These are phyloP conservation scores for Penicillium hordei DNA, from an alignment of 2,329 filamentous ascomycete species.

Conservation along the genomic window DNA sequence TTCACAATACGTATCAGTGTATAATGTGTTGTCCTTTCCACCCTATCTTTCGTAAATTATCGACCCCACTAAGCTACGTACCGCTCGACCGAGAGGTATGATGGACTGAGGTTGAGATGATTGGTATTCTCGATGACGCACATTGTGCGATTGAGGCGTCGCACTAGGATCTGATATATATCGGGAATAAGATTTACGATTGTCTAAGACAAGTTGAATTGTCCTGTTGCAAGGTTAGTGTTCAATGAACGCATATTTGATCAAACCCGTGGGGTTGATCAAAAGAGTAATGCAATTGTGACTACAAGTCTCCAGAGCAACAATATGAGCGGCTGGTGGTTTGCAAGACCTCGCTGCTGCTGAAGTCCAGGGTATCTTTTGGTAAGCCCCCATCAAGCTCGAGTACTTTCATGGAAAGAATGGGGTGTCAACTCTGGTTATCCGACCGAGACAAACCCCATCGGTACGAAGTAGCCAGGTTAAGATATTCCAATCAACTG, in stretches of 20 bases:
- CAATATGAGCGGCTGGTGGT: constrained; percentile 14
- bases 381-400: constrained; percentile 8
- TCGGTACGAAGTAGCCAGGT: constrained; percentile 10
- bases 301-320: constrained; percentile 11
- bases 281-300: background rate
- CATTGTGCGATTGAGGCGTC: background rate
- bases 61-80: background rate
- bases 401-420: constrained; percentile 14
- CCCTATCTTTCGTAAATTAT: background rate
- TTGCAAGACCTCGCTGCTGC: constrained; percentile 4
- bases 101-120: background rate
- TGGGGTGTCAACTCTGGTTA: constrained; percentile 11
- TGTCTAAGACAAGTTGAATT: background rate
- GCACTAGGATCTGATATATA: background rate
- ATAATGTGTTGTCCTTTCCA: background rate
- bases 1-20: background rate
- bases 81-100: background rate
- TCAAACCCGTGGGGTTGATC: background rate
- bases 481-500: constrained; percentile 15
- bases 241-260: background rate
- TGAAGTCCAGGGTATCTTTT: constrained; percentile 9
- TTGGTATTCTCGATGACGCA: background rate
- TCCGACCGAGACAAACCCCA: constrained; percentile 12
- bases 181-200: background rate
- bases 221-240: background rate